Conservation (phyloP, 192 early-diverging fungal species). For the Rhizophagus prolifer region DNA sequence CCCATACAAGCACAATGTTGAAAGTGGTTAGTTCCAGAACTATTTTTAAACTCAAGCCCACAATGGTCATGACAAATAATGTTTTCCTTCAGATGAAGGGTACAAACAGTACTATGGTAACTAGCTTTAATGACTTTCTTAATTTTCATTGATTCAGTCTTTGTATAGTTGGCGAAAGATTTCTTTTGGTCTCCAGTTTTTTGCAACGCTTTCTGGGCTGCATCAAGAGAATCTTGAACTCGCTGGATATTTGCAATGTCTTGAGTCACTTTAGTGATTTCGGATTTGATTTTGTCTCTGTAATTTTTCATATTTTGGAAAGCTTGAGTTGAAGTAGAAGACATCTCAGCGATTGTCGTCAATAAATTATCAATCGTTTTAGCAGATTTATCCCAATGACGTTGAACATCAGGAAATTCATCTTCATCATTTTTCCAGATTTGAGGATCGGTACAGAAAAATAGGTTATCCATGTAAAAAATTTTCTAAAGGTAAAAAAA, state of each 20-base stretch:
- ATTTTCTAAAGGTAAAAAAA: not conserved
- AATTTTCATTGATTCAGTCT: not conserved
- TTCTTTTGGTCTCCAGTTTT: constrained; percentile 1
- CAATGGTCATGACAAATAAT: constrained; percentile 15
- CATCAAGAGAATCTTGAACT: constrained; percentile 5
- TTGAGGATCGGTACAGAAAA: constrained; percentile 9
- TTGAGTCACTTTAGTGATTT: not conserved
- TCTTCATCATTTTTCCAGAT: constrained; percentile 14
- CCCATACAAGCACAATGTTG: not conserved
- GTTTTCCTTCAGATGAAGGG: not conserved
- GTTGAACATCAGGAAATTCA: not conserved
- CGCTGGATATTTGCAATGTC: constrained; percentile 3
- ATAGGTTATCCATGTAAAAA: constrained; percentile 7
- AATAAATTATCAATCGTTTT: not conserved
- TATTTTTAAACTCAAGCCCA: not conserved
- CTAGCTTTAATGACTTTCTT: not conserved
- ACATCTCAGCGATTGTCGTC: not conserved
- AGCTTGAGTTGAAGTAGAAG: not conserved
- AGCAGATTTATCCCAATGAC: constrained; percentile 1
- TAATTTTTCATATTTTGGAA: not conserved
- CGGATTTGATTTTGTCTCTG: not conserved
- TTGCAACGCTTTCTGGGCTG: constrained; percentile 14
- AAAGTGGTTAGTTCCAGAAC: constrained; percentile 3
- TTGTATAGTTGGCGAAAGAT: constrained; percentile 21
- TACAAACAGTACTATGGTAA: constrained; percentile 16